These are phyloP conservation scores for Sclerotinia minor DNA, from an alignment of 2,329 filamentous ascomycete genomes.

Conservation along the genomic window DNA sequence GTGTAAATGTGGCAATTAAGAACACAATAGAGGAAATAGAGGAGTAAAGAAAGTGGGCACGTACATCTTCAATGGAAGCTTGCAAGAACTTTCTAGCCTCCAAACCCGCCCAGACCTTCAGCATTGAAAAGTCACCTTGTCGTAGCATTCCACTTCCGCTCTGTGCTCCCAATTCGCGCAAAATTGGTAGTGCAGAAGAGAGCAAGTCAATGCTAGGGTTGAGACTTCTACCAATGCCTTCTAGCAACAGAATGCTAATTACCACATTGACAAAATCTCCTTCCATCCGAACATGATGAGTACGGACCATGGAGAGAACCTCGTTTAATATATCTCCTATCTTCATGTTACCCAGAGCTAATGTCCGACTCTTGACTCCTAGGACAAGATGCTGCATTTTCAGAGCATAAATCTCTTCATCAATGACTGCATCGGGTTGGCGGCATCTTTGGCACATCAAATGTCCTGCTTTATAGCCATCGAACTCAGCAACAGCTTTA, in stretches of 20 bases:
- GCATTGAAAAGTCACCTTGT: constrained; percentile 76
- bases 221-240: constrained; percentile 86
- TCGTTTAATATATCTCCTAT: constrained; percentile 93
- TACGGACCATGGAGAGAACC: constrained; percentile 86
- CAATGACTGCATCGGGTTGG: constrained; percentile 85
- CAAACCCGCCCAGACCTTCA: constrained; percentile 87
- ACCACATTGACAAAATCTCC: constrained; percentile 99
- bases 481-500: constrained; percentile 92
- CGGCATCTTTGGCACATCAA: constrained; percentile 96
- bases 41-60: constrained; percentile 41
- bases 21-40: not conserved
- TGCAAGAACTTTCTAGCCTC: constrained; percentile 88
- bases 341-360: constrained; percentile 90
- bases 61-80: constrained; percentile 82
- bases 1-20: not conserved
- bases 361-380: constrained; percentile 83
- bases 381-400: constrained; percentile 97
- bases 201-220: constrained; percentile 88
- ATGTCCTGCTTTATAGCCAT: constrained; percentile 91
- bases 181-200: constrained; percentile 80
- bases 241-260: constrained; percentile 86
- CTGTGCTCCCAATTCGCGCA: constrained; percentile 82
- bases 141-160: constrained; percentile 69
- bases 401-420: constrained; percentile 86
- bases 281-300: constrained; percentile 90